These are phyloP conservation scores for Veloboletus limbatus DNA, from an alignment of 1,284 basidiomycete species.

Conservation along the genomic window DNA sequence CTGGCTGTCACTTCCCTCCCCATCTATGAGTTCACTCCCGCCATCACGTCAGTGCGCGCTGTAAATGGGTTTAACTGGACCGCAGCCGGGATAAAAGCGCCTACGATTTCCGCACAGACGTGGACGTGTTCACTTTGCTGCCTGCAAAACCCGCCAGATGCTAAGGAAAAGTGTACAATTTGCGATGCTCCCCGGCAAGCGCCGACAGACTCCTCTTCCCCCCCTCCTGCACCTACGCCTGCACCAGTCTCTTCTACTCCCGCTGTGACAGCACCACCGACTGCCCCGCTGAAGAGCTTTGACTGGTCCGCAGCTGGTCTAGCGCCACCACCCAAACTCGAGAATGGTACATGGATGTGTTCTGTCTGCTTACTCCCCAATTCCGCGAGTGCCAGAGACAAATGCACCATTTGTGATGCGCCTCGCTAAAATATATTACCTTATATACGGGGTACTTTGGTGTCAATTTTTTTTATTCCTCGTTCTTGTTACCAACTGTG, in stretches of 20 bases:
- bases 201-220: constrained; percentile 11
- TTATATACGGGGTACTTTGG: constrained; percentile 13
- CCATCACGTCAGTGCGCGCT: constrained; percentile 23
- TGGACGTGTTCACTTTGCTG: constrained; percentile 51
- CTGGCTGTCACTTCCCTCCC: constrained; percentile 38
- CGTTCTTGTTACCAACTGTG: constrained; percentile 4
- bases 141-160: constrained; percentile 43
- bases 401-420: constrained; percentile 43
- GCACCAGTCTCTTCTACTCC: neutral
- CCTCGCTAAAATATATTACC: constrained; percentile 25
- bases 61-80: constrained; percentile 42
- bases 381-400: constrained; percentile 31
- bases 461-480: constrained; percentile 19
- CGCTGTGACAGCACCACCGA: neutral
- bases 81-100: constrained; percentile 39
- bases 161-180: constrained; percentile 47
- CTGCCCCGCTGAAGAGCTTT: constrained; percentile 37
- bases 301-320: constrained; percentile 55
- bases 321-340: constrained; percentile 36
- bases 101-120: constrained; percentile 19
- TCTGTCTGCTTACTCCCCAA: constrained; percentile 42
- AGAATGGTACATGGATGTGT: constrained; percentile 42
- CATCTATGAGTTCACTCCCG: constrained; percentile 41
- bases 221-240: constrained; percentile 11
- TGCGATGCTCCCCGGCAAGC: constrained; percentile 45